Percentiles rank a stretch among this genome's conserved stretches.
Evolutionary conservation across 805 yeast species (phyloP).

Genomic region (Cyberlindnera japonica): DNA sequence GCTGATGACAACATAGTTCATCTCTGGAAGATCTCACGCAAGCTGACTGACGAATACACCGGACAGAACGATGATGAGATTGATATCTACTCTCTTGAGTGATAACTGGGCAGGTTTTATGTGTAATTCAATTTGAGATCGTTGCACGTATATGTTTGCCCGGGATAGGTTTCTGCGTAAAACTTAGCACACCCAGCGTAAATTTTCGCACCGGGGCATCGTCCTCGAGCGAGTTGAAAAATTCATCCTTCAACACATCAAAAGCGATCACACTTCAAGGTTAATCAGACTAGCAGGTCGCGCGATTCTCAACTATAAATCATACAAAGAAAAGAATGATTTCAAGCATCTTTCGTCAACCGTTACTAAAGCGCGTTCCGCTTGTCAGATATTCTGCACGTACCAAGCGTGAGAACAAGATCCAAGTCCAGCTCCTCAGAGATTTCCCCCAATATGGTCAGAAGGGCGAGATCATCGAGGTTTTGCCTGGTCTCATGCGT

Average conservation of each 20-base stretch:
- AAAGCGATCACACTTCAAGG: no score
- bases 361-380: constrained; percentile 23
- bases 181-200: constrained; percentile 6
- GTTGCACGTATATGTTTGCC: no score
- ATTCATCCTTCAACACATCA: constrained; percentile 9
- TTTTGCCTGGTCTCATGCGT: constrained; percentile 79
- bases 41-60: constrained; percentile 31
- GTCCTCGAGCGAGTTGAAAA: constrained; percentile 8
- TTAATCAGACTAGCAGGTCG: neutral
- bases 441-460: constrained; percentile 63
- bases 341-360: constrained; percentile 10
- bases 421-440: constrained; percentile 70
- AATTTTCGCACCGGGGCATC: constrained; percentile 4
- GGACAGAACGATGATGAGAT: constrained; percentile 18
- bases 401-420: constrained; percentile 49
- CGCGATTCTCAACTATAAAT: neutral
- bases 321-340: neutral
- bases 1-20: constrained; percentile 44
- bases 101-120: neutral
- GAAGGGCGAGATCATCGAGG: constrained; percentile 69
- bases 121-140: no score
- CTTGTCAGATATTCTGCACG: constrained; percentile 42
- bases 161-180: constrained; percentile 9
- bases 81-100: constrained; percentile 23
- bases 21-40: constrained; percentile 41